phyloP scores from a whole-genome alignment of 2,329 filamentous ascomycete species.

The Alternaria sp. region DNA sequence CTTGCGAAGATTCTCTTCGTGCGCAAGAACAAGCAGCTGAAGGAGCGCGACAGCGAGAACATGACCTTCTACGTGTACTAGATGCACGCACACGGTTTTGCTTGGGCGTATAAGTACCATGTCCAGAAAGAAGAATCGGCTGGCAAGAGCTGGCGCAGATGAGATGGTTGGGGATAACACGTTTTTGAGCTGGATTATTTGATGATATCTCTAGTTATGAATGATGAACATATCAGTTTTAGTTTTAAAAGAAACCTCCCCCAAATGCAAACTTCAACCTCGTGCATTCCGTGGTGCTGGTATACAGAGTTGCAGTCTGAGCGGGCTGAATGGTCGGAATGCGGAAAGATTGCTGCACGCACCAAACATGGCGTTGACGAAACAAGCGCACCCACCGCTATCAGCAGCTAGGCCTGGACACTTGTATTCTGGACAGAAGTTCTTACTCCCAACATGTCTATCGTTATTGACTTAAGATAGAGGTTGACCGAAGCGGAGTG shows the following conservation, averaged over 20 bases:
- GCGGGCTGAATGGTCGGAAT: not conserved
- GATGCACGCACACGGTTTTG: not conserved
- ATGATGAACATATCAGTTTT: not conserved
- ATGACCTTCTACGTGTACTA: conserved; percentile 47
- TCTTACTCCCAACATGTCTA: too few species aligned
- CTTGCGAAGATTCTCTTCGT: conserved; percentile 42
- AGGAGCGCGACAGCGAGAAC: conserved; percentile 35
- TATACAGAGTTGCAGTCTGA: too few species aligned
- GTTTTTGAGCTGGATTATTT: not conserved
- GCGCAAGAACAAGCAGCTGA: conserved; percentile 45
- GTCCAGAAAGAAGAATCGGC: not conserved
- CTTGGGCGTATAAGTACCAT: too few species aligned
- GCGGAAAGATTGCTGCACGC: conserved; percentile 14
- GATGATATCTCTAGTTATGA: not conserved
- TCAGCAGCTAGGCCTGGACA: too few species aligned
- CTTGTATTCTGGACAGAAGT: accelerated
- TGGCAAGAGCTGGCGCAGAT: conserved; percentile 7
- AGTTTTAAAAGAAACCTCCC: accelerated
- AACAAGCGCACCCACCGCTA: not conserved
- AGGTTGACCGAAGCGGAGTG: too few species aligned
- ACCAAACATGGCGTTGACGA: conserved; percentile 15
- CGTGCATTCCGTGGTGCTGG: not conserved
- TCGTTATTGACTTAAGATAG: too few species aligned
- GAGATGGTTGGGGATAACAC: not conserved
- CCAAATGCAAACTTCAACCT: too few species aligned